Base-by-base conservation (phyloP, 331 rosid genomes). In the Quercus tomentella region DNA sequence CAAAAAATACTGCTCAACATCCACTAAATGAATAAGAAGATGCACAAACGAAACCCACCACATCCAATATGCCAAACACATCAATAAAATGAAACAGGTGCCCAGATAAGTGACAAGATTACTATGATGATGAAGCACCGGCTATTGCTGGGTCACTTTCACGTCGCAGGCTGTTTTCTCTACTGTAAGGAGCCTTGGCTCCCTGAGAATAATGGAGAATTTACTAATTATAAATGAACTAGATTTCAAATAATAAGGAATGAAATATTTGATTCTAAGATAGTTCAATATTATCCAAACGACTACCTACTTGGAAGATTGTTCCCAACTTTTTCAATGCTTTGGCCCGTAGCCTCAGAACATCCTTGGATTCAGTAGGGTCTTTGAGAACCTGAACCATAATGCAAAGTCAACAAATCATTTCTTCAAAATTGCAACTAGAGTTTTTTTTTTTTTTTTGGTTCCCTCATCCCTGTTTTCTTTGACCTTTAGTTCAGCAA, bases 101-200 rank as follows among this genome's bases (percentile, higher is more conserved):
- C 33, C 69, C 58, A 33, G 26, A 54, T 28, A 33, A 33, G 57
- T 21, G 56, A 33, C 33, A 55, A 71, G 76, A 77, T 79, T 72
- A 72, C 80, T 87, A 91, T 0, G 92, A 83, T 5, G 98, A 65
- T 68, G 99, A 81, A 75, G 85, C 79, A 4, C 72, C 74, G 17
- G 55, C 87, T 11, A 6, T 30, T 18, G 71, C 15, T 20, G 37
- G 10, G 21, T 54, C 79, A 31, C 67, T 68, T 89, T 96, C 99
- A 72, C 18, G 93, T 80, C 97, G 96, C 71, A 96, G 90, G 81
- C 98, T 96, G 89, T 88, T 83, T 76, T 91, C 96, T 88, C 99
- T 86, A 67, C 80, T 76, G 85, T 88, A 93, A 71, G 88, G 75
- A 75, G 83, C 77, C 85, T 88, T 89, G 35, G 93, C 98, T 74